Percentiles rank a stretch among this genome's conserved stretches.
phyloP scores from a whole-genome alignment of 75 land plant genomes.

The Larix kaempferi region DNA sequence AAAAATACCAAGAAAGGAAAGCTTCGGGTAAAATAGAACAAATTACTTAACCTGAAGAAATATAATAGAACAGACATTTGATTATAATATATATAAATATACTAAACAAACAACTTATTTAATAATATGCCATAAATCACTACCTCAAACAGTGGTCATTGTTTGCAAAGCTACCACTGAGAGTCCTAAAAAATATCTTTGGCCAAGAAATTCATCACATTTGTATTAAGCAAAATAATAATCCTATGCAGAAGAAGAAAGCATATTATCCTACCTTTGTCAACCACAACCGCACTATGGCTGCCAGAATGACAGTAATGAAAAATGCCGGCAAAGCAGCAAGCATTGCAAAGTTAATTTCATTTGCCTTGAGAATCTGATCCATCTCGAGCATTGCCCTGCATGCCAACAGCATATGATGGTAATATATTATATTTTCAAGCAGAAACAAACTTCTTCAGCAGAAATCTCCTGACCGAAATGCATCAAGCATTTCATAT shows the following conservation, averaged over 20 bases:
- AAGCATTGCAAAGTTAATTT: constrained; percentile 95
- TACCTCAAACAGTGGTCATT: neutral
- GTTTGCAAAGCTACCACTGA: neutral
- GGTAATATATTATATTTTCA: neutral
- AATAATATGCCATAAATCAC: neutral
- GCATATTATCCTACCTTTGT: constrained; percentile 29
- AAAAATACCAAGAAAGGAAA: too few relatives aligned
- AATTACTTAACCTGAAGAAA: too few relatives aligned
- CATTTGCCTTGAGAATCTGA: constrained; percentile 97
- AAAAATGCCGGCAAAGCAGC: constrained; percentile 94
- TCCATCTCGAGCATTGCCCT: constrained; percentile 98
- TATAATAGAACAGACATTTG: too few relatives aligned
- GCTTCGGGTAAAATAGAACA: too few relatives aligned
- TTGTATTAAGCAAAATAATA: neutral
- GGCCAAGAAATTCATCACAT: neutral
- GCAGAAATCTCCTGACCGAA: neutral
- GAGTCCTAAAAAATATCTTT: neutral
- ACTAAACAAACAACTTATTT: too few relatives aligned
- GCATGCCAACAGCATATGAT: constrained; percentile 3
- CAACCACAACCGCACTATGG: constrained; percentile 57
- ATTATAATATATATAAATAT: too few relatives aligned
- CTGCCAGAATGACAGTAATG: constrained; percentile 54
- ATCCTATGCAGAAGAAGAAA: neutral
- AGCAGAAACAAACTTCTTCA: neutral
- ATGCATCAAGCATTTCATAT: too few relatives aligned